Evolutionary conservation across 2,329 filamentous ascomycete genomes (phyloP).

Genomic region (Sporothrix euskadiensis): DNA sequence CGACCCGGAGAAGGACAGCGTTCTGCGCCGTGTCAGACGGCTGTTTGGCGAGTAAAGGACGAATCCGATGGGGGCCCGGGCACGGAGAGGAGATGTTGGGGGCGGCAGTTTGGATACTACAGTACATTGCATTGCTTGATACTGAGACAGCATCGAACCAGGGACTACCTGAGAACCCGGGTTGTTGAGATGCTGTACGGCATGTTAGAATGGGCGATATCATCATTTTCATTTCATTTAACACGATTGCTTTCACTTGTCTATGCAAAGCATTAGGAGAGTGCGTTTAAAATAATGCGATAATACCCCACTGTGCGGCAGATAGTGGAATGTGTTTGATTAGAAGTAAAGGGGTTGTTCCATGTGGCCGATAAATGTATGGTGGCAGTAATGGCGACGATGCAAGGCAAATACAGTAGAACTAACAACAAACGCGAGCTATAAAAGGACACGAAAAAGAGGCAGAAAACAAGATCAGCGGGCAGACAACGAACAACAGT

Average conservation of each 20-base stretch:
- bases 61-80: no score
- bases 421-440: conserved; percentile 1
- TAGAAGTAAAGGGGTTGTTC: neutral
- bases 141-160: neutral
- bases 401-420: neutral
- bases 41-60: conserved; percentile 64
- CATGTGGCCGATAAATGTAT: neutral
- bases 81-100: neutral
- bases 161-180: neutral
- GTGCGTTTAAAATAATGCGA: neutral
- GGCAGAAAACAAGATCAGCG: neutral
- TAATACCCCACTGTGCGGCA: neutral
- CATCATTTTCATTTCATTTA: neutral
- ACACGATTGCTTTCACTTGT: neutral
- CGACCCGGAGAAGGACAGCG: conserved; percentile 97
- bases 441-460: neutral
- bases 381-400: neutral
- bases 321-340: conserved; percentile 9
- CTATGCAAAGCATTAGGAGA: neutral
- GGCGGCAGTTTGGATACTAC: conserved; percentile 1
- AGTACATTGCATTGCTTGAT: neutral
- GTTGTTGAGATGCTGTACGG: neutral
- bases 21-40: conserved; percentile 77
- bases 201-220: neutral
- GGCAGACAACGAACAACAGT: neutral